These are phyloP conservation scores for Ramularia endophylla DNA, from an alignment of 2,329 filamentous ascomycete species.

Conservation along the genomic window DNA sequence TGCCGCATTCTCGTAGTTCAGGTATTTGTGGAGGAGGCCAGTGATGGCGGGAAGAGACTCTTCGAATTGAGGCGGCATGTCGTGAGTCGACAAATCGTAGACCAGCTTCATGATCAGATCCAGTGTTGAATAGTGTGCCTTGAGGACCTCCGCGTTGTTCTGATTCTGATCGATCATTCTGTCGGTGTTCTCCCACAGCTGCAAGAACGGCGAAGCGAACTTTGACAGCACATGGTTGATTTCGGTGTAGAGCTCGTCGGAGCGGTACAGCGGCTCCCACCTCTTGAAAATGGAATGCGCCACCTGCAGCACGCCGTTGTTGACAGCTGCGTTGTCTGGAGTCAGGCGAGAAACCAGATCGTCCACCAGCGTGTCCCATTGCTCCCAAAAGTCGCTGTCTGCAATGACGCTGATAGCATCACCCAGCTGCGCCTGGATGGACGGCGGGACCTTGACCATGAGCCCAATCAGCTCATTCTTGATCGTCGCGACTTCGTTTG, in stretches of 20 bases:
- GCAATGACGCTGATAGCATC: slow-evolving; percentile 97
- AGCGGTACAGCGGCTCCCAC: slow-evolving; percentile 91
- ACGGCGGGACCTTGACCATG: slow-evolving; percentile 86
- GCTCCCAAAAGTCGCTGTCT: slow-evolving; percentile 93
- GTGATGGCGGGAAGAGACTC: slow-evolving; percentile 75
- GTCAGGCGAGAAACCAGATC: slow-evolving; percentile 87
- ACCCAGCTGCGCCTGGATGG: slow-evolving; percentile 87
- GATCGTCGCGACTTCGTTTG: slow-evolving; percentile 79
- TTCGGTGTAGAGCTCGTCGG: slow-evolving; percentile 86
- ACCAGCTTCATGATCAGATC: slow-evolving; percentile 87
- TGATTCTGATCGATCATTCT: slow-evolving; percentile 65
- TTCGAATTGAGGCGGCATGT: slow-evolving; percentile 91
- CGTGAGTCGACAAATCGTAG: slow-evolving; percentile 95
- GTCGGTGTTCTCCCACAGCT: slow-evolving; percentile 69
- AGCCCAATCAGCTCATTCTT: slow-evolving; percentile 92
- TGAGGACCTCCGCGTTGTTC: slow-evolving; percentile 66
- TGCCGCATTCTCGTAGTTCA: slow-evolving; percentile 79
- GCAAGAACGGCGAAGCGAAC: slow-evolving; percentile 78
- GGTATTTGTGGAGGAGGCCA: slow-evolving; percentile 80
- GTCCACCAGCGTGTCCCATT: slow-evolving; percentile 93
- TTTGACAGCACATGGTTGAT: slow-evolving; percentile 90
- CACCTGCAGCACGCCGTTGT: slow-evolving; percentile 91
- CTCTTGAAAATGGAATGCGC: slow-evolving; percentile 97
- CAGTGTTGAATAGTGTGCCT: slow-evolving; percentile 75
- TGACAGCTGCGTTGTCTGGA: slow-evolving; percentile 71